Conservation (phyloP, 2,329 filamentous ascomycete genomes). For the Sarocladium oryzae region DNA sequence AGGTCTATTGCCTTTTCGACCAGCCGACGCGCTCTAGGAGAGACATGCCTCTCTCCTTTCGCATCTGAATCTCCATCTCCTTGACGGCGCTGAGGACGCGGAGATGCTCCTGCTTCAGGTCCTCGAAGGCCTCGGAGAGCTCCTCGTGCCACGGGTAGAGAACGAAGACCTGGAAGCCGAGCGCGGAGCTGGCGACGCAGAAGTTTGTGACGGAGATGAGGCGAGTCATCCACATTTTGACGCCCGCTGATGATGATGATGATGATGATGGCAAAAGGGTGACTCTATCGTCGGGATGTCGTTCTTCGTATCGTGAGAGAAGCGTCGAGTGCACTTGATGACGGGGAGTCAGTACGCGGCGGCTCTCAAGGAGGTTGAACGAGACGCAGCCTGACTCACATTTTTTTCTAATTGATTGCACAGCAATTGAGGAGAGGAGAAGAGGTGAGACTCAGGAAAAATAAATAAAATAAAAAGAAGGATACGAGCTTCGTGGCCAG, state of each 20-base stretch:
- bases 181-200: conserved; percentile 55
- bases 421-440: no score
- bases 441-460: conserved; percentile 8
- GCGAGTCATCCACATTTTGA: conserved; percentile 28
- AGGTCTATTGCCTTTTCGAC: background rate
- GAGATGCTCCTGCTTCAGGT: conserved; percentile 51
- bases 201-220: conserved; percentile 58
- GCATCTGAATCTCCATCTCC: conserved; percentile 15
- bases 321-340: no score
- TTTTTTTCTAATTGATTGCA: no score
- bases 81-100: conserved; percentile 31
- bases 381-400: background rate
- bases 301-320: background rate
- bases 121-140: conserved; percentile 54
- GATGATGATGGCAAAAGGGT: background rate
- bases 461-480: background rate
- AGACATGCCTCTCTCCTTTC: background rate
- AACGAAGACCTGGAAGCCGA: conserved; percentile 62
- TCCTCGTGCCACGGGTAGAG: conserved; percentile 66
- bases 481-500: background rate
- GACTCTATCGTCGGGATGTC: no score
- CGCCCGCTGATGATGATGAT: background rate
- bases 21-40: conserved; percentile 1
- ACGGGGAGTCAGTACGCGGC: no score
- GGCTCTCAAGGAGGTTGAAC: no score